phyloP scores from a whole-genome alignment of 2,329 filamentous ascomycete genomes.

The Aspergillus sp. region DNA sequence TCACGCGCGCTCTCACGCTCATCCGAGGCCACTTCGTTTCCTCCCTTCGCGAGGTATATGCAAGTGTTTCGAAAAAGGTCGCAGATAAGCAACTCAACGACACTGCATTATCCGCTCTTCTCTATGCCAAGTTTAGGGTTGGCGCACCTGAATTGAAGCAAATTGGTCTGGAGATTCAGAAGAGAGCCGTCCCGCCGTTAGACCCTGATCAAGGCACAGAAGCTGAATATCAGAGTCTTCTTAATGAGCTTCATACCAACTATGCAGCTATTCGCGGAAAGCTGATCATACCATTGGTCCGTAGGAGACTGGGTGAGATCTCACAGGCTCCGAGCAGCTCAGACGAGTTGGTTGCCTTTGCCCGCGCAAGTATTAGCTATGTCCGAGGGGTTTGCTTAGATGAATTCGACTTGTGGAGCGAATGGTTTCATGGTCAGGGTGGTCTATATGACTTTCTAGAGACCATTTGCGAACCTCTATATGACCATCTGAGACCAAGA shows the following conservation, averaged over 20 bases:
- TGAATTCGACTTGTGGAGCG: conserved; percentile 66
- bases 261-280: conserved; percentile 60
- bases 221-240: conserved; percentile 65
- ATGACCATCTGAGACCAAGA: conserved; percentile 64
- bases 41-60: conserved; percentile 61
- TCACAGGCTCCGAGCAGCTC: conserved; percentile 60
- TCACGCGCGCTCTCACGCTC: conserved; percentile 67
- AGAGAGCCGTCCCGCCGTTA: conserved; percentile 60
- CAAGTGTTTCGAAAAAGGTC: conserved; percentile 62
- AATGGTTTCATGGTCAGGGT: conserved; percentile 65
- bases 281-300: conserved; percentile 61
- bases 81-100: conserved; percentile 69
- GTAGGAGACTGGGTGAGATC: conserved; percentile 58
- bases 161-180: conserved; percentile 67
- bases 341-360: conserved; percentile 65
- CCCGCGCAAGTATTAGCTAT: conserved; percentile 64
- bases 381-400: conserved; percentile 65
- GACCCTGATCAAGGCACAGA: conserved; percentile 59
- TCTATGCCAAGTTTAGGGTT: conserved; percentile 71
- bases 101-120: conserved; percentile 67
- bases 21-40: conserved; percentile 67
- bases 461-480: conserved; percentile 66
- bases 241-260: conserved; percentile 65
- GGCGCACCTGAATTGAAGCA: conserved; percentile 65
- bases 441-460: conserved; percentile 67